Conservation (phyloP, 805 yeast genomes). For the Pichia phayaonensis region DNA sequence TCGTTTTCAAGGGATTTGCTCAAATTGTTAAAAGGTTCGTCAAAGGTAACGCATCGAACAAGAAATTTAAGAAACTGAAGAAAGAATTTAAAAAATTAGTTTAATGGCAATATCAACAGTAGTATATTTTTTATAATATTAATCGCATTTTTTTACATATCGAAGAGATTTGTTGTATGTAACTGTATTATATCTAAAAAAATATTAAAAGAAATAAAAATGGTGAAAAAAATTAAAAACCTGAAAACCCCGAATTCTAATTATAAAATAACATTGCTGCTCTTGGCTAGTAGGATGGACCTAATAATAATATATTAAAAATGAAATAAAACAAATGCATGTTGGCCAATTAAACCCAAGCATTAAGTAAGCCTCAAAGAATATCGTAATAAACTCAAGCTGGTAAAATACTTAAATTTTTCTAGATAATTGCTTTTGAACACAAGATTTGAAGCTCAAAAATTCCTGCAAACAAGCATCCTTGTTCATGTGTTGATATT, state of each 20-base stretch:
- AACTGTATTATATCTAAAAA: not conserved
- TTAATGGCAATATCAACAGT: not conserved
- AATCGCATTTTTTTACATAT: not conserved
- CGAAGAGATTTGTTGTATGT: not conserved
- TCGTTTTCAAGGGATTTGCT: conserved; percentile 36
- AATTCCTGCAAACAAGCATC: conserved; percentile 51
- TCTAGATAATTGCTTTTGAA: conserved; percentile 20
- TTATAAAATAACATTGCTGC: no score
- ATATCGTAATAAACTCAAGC: no score
- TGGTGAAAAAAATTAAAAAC: no score
- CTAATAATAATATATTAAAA: not conserved
- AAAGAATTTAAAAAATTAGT: conserved; percentile 18
- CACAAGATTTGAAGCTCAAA: conserved; percentile 41
- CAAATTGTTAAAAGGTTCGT: conserved; percentile 30
- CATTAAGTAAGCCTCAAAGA: not conserved
- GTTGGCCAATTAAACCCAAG: not conserved
- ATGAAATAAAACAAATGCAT: not conserved
- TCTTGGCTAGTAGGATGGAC: not conserved
- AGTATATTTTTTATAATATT: not conserved
- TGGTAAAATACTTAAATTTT: not conserved
- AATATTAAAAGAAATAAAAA: no score
- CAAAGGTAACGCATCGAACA: conserved; percentile 25
- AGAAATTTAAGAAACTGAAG: conserved; percentile 32
- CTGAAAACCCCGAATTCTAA: not conserved
- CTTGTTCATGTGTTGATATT: conserved; percentile 42